Conservation (phyloP, 140 eudicot species). For the Ambrosia hybrid region DNA sequence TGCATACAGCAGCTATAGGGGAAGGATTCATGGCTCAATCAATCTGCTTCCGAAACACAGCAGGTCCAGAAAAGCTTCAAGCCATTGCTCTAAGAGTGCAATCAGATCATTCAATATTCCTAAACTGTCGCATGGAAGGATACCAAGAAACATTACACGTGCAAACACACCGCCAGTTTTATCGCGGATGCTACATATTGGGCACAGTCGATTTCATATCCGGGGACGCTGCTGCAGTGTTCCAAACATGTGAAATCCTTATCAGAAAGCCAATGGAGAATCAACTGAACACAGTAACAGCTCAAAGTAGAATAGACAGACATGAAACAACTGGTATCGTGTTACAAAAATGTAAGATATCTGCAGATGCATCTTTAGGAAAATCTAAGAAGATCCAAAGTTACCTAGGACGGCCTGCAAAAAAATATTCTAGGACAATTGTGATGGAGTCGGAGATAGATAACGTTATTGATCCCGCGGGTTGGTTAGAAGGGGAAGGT, state of each 20-base stretch:
- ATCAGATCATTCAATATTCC: conserved; percentile 64
- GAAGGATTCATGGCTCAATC: conserved; percentile 67
- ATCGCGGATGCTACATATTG: conserved; percentile 57
- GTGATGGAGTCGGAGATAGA: conserved; percentile 60
- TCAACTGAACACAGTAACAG: conserved; percentile 57
- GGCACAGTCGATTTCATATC: conserved; percentile 74
- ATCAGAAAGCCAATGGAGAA: conserved; percentile 45
- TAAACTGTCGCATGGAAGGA: conserved; percentile 69
- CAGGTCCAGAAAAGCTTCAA: conserved; percentile 79
- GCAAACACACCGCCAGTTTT: conserved; percentile 75
- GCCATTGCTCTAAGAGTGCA: conserved; percentile 77
- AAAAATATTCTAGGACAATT: conserved; percentile 48
- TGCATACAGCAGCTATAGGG: conserved; percentile 28
- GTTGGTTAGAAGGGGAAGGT: conserved; percentile 55
- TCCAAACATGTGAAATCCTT: conserved; percentile 53
- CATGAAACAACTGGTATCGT: conserved; percentile 55
- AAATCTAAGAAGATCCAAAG: neutral
- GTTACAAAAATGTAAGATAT: conserved; percentile 50
- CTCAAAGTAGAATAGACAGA: conserved; percentile 58
- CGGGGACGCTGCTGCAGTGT: conserved; percentile 72
- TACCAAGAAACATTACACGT: conserved; percentile 67
- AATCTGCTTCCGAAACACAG: conserved; percentile 68
- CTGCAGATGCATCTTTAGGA: conserved; percentile 16
- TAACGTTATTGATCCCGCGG: conserved; percentile 36
- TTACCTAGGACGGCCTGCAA: conserved; percentile 68